These are phyloP conservation scores for Aspergillus melleus DNA, from an alignment of 2,329 filamentous ascomycete species.

Conservation along the genomic window DNA sequence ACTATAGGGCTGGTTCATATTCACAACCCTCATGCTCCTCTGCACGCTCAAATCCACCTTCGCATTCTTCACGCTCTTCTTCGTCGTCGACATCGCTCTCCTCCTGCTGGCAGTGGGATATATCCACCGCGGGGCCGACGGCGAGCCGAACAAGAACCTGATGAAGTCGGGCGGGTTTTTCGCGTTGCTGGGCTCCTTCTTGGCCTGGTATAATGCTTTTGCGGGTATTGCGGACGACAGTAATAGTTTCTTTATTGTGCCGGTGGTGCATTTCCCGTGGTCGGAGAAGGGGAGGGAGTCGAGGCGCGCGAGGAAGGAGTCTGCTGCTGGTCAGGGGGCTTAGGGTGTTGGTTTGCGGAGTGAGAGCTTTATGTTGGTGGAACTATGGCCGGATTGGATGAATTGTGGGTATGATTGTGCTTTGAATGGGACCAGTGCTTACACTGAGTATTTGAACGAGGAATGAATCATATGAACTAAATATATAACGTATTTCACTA, in stretches of 20 bases:
- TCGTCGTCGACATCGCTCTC: slow-evolving; percentile 74
- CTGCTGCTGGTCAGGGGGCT: background rate
- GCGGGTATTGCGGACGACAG: slow-evolving; percentile 72
- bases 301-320: background rate
- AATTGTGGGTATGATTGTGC: too few relatives aligned
- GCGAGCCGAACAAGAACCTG: slow-evolving; percentile 47
- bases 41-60: slow-evolving; percentile 76
- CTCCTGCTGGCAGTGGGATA: slow-evolving; percentile 68
- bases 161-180: slow-evolving; percentile 75
- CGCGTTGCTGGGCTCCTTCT: slow-evolving; percentile 74
- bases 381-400: too few relatives aligned
- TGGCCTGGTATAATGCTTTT: slow-evolving; percentile 85
- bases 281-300: slow-evolving; percentile 43
- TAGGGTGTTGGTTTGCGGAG: background rate
- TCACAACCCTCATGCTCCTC: slow-evolving; percentile 71
- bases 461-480: too few relatives aligned
- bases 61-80: slow-evolving; percentile 76
- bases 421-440: too few relatives aligned
- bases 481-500: too few relatives aligned
- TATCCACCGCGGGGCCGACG: slow-evolving; percentile 52
- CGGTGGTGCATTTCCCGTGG: slow-evolving; percentile 94
- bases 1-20: slow-evolving; percentile 73
- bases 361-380: too few relatives aligned
- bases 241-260: slow-evolving; percentile 86
- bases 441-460: too few relatives aligned